phyloP scores from a whole-genome alignment of 2,329 filamentous ascomycete species.

The Phaeosphaeriaceae sp. region DNA sequence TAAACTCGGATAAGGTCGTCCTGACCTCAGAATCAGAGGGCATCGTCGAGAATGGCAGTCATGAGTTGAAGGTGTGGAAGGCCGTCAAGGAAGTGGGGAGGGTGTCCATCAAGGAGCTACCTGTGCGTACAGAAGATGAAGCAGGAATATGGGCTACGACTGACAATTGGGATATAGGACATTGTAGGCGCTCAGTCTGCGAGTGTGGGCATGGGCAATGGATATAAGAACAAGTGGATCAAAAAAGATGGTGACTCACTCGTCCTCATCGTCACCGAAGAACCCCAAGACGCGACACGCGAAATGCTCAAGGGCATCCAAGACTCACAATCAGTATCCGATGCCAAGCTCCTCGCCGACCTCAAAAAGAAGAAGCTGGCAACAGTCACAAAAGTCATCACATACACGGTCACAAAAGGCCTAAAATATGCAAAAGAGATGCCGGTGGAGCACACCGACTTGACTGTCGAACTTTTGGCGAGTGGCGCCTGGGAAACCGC shows the following conservation, averaged over 20 bases:
- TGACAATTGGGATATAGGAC: conserved; percentile 52
- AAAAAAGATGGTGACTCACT: conserved; percentile 66
- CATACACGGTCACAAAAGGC: conserved; percentile 84
- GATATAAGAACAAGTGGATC: conserved; percentile 78
- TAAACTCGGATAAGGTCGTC: conserved; percentile 77
- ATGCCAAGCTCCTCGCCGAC: conserved; percentile 78
- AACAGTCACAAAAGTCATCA: conserved; percentile 80
- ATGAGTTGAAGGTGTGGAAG: conserved; percentile 60
- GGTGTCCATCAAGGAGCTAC: conserved; percentile 55
- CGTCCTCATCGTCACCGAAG: conserved; percentile 63
- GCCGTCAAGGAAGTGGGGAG: conserved; percentile 54
- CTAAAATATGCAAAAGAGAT: conserved; percentile 88
- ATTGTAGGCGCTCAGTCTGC: conserved; percentile 75
- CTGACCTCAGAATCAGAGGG: conserved; percentile 83
- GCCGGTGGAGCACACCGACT: conserved; percentile 89
- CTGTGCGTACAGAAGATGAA: conserved; percentile 39
- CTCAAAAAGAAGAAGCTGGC: conserved; percentile 93
- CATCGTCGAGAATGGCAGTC: conserved; percentile 62
- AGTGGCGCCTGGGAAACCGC: conserved; percentile 91
- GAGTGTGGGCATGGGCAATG: conserved; percentile 91
- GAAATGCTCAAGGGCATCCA: conserved; percentile 77
- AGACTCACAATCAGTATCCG: conserved; percentile 70
- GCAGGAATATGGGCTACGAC: conserved; percentile 1
- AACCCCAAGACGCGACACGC: conserved; percentile 79
- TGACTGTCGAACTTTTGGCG: conserved; percentile 91